Evolutionary conservation across 1,284 basidiomycete genomes (phyloP).

Genomic region (Ceratobasidium sp.): DNA sequence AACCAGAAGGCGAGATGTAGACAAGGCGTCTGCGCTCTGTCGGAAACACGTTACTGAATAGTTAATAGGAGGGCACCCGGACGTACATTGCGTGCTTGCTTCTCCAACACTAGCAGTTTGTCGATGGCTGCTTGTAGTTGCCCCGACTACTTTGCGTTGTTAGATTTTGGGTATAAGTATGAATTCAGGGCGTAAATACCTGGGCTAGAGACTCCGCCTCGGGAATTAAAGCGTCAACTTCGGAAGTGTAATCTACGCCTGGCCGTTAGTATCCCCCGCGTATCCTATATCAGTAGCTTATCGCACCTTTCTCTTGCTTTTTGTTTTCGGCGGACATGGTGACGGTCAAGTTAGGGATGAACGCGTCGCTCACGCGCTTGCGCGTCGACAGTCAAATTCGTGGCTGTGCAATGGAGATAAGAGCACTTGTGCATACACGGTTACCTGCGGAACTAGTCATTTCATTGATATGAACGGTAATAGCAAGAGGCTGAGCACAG

Average conservation of each 20-base stretch:
- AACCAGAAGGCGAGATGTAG: slow-evolving; percentile 86
- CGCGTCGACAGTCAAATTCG: slow-evolving; percentile 15
- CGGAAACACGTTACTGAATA: neutral
- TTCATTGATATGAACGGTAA: neutral
- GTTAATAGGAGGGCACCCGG: neutral
- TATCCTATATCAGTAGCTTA: neutral
- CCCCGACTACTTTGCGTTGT: slow-evolving; percentile 57
- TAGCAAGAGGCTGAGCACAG: neutral
- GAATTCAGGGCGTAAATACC: slow-evolving; percentile 47
- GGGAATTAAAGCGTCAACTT: slow-evolving; percentile 57
- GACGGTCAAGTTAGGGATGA: neutral
- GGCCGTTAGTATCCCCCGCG: neutral
- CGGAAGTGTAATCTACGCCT: slow-evolving; percentile 56
- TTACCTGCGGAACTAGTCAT: too few relatives aligned
- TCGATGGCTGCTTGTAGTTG: slow-evolving; percentile 87
- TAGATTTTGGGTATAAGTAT: slow-evolving; percentile 41
- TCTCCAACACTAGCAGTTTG: slow-evolving; percentile 88
- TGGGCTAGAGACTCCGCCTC: slow-evolving; percentile 56
- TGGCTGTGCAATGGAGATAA: slow-evolving; percentile 22
- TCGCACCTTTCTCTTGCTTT: slow-evolving; percentile 42
- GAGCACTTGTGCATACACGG: neutral
- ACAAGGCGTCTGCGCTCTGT: slow-evolving; percentile 90
- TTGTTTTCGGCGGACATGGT: slow-evolving; percentile 43
- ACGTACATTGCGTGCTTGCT: slow-evolving; percentile 93
- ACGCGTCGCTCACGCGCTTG: slow-evolving; percentile 39